Evolutionary conservation across 257 asterid species (phyloP), one percentile per base, ranked within the genome.

Genomic region (Linderniella brevidens): DNA sequence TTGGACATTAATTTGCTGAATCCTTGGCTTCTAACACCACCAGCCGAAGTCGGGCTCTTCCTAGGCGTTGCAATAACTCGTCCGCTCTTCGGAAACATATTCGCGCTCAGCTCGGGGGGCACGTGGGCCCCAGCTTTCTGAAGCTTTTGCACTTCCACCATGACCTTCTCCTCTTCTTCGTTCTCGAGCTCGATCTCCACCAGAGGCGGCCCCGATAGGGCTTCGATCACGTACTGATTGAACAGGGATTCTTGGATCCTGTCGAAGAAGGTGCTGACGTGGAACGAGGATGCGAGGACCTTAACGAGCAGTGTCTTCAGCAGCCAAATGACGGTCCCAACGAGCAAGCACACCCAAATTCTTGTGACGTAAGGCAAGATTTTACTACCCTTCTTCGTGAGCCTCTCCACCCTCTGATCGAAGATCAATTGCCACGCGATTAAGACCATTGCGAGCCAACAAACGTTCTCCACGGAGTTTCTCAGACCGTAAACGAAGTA

Each of bases 401-500:
- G 37, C 55, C 65, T 71, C 52, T 69, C 74, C 3, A 79, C 85
- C 48, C 44, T 83, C 68, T 69, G 50, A 49, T 77, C 81, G 13
- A 87, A 82, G 13, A 87, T 73, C 46, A 53, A 67, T 15, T 77
- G 84, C 97, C 97, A 87, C 19, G 95, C 92, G 18, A 87, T 50
- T 69, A 83, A 63, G 12, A 80, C 88, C 48, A 87, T 54, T 19
- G 78, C 65, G 56, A 87, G 62, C 95, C 95, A 87, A 11, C 80
- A 46, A n/a, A 92, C 80, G 16, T 76, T 87, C 70, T 87, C 93
- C 29, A 80, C 95, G 0, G 95, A 66, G 4, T 73, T 83, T 54
- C 95, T 71, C 70, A 87, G 46, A 0, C 93, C 97, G 49, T 87
- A 87, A 0, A 87, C 87, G 42, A 87, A 87, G 61, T 82, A 87